Evolutionary conservation across 2,329 filamentous ascomycete genomes (phyloP).

Genomic region (Pyrenochaeta sp.): DNA sequence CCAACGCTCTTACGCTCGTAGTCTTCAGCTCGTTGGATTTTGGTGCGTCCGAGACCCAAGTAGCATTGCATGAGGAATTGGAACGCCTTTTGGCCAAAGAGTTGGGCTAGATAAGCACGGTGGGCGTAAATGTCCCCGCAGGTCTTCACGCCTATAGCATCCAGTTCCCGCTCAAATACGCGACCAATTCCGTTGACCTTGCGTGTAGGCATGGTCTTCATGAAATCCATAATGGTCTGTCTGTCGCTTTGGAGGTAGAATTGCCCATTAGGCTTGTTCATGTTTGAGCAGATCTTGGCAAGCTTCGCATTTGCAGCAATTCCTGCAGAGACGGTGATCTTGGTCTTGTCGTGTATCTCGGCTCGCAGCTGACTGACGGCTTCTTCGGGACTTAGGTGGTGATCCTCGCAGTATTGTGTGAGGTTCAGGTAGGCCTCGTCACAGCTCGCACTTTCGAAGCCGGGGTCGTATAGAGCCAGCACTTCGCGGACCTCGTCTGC

Average conservation of each 20-base stretch:
- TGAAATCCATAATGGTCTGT: conserved; percentile 80
- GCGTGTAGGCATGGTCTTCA: conserved; percentile 81
- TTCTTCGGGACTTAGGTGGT: conserved; percentile 73
- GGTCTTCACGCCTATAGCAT: conserved; percentile 84
- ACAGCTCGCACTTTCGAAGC: conserved; percentile 92
- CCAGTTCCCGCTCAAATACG: conserved; percentile 89
- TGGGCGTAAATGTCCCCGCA: conserved; percentile 87
- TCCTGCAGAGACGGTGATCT: conserved; percentile 90
- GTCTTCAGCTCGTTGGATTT: conserved; percentile 84
- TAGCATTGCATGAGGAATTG: conserved; percentile 86
- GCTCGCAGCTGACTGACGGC: conserved; percentile 79
- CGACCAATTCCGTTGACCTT: conserved; percentile 96
- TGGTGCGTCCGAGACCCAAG: conserved; percentile 85
- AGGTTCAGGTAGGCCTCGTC: conserved; percentile 98
- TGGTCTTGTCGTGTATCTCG: conserved; percentile 77
- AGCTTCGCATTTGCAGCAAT: conserved; percentile 93
- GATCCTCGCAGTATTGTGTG: conserved; percentile 78
- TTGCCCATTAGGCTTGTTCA: conserved; percentile 96
- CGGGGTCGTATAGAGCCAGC: conserved; percentile 84
- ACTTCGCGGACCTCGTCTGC: conserved; percentile 86
- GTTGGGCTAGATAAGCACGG: conserved; percentile 73
- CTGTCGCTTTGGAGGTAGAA: conserved; percentile 78
- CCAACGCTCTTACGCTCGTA: conserved; percentile 93
- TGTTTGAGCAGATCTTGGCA: conserved; percentile 94
- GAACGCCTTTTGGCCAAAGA: conserved; percentile 93